Percentiles rank a stretch among this genome's conserved stretches.
Evolutionary conservation across 1,139 yeast species (phyloP).

Genomic region (Scheffersomyces insectosa): DNA sequence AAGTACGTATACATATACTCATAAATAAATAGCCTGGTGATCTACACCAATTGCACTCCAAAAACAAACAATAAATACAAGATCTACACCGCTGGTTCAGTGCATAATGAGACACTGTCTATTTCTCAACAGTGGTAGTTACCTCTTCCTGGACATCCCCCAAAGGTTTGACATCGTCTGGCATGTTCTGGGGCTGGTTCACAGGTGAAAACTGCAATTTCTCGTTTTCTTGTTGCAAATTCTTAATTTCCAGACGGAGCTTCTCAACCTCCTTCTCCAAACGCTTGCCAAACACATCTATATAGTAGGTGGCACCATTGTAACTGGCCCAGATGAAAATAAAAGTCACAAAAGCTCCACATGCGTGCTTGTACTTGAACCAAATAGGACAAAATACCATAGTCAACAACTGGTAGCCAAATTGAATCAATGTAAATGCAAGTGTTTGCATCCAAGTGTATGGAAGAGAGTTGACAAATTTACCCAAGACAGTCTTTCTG

Average conservation of each 20-base stretch:
- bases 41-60: too few species aligned
- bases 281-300: constrained; percentile 86
- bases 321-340: constrained; percentile 81
- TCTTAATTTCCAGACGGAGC: constrained; percentile 67
- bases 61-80: too few species aligned
- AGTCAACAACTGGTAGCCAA: constrained; percentile 81
- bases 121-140: too few species aligned
- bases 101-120: too few species aligned
- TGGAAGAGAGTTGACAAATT: constrained; percentile 77
- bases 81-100: too few species aligned
- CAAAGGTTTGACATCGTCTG: neutral
- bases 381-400: constrained; percentile 90
- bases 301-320: constrained; percentile 93
- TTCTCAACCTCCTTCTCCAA: constrained; percentile 79
- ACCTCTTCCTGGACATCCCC: neutral
- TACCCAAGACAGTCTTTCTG: constrained; percentile 66
- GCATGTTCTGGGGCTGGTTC: neutral
- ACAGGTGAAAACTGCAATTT: constrained; percentile 3
- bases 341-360: constrained; percentile 65
- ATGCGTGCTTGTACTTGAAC: constrained; percentile 68
- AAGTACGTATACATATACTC: too few species aligned
- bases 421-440: constrained; percentile 85
- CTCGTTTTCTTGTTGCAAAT: constrained; percentile 38
- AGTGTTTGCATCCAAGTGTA: constrained; percentile 79
- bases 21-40: too few species aligned